phyloP scores from a whole-genome alignment of 1,284 basidiomycete genomes.

The Jaminaea rosea region DNA sequence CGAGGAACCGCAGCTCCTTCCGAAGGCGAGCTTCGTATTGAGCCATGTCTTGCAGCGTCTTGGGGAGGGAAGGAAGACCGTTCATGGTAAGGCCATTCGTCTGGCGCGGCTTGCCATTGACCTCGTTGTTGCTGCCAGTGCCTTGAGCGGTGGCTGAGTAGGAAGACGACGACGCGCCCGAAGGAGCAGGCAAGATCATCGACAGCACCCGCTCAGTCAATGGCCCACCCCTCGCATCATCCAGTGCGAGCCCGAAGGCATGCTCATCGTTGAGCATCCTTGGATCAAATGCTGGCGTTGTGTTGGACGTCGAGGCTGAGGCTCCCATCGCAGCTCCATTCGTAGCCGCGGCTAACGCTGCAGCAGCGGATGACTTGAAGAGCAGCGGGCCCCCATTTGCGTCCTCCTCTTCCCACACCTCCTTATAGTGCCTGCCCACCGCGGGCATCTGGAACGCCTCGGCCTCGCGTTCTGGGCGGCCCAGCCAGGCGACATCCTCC shows the following conservation, averaged over 20 bases:
- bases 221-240: slow-evolving; percentile 35
- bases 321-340: not conserved
- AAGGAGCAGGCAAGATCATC: slow-evolving; percentile 17
- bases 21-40: slow-evolving; percentile 54
- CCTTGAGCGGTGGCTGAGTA: not conserved
- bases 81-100: not conserved
- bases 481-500: slow-evolving; percentile 45
- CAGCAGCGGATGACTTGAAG: not conserved
- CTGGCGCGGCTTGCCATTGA: not conserved
- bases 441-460: slow-evolving; percentile 77
- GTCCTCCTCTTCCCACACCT: slow-evolving; percentile 87
- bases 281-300: slow-evolving; percentile 21
- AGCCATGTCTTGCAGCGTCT: slow-evolving; percentile 48
- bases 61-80: not conserved
- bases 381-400: slow-evolving; percentile 25
- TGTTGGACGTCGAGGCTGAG: not conserved
- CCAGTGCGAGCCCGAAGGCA: slow-evolving; percentile 16
- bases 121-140: not conserved
- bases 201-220: slow-evolving; percentile 32
- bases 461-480: slow-evolving; percentile 60
- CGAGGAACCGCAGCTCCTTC: slow-evolving; percentile 53
- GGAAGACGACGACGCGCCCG: not conserved
- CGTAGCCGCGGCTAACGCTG: not conserved
- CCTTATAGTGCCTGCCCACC: slow-evolving; percentile 76
- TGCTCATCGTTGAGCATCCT: slow-evolving; percentile 30